Evolutionary conservation across 2,329 filamentous ascomycete species (phyloP).

Genomic region (Penicillium thymicola): DNA sequence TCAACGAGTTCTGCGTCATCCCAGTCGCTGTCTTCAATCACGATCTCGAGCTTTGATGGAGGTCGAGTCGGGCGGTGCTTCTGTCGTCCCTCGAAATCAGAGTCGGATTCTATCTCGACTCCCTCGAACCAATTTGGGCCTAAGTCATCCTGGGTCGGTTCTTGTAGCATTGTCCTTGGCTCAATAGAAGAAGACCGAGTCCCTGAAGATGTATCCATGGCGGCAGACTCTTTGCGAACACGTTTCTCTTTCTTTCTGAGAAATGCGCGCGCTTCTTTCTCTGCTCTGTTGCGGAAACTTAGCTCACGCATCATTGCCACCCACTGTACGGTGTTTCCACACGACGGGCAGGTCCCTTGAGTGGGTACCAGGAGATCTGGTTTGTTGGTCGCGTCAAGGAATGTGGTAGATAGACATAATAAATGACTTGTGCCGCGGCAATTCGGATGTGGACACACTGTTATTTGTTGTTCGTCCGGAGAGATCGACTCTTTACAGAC

Average conservation of each 20-base stretch:
- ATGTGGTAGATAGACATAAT: conserved; percentile 53
- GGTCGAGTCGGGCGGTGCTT: conserved; percentile 9
- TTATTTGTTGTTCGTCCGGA: conserved; percentile 39
- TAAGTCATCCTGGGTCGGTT: conserved; percentile 24
- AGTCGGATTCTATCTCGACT: conserved; percentile 28
- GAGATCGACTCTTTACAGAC: conserved; percentile 48
- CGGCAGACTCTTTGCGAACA: conserved; percentile 25
- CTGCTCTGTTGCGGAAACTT: conserved; percentile 67
- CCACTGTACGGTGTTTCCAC: conserved; percentile 64
- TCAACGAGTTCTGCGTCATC: conserved; percentile 47
- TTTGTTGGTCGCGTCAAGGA: conserved; percentile 45
- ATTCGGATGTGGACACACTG: conserved; percentile 50
- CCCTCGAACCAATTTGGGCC: conserved; percentile 36
- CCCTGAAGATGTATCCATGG: not conserved
- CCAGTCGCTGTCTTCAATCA: conserved; percentile 57
- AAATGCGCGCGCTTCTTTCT: conserved; percentile 62
- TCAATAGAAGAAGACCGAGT: conserved; percentile 8
- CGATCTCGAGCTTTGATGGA: conserved; percentile 34
- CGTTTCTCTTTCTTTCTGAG: conserved; percentile 57
- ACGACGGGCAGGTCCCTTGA: conserved; percentile 68
- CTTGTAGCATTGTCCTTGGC: conserved; percentile 10
- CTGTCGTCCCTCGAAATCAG: conserved; percentile 16
- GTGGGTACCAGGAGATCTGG: conserved; percentile 59
- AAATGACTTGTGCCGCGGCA: conserved; percentile 55
- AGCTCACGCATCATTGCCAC: conserved; percentile 77